Base-by-base conservation (phyloP, 2,329 filamentous ascomycete genomes). In the Lasiodiplodia sp. region DNA sequence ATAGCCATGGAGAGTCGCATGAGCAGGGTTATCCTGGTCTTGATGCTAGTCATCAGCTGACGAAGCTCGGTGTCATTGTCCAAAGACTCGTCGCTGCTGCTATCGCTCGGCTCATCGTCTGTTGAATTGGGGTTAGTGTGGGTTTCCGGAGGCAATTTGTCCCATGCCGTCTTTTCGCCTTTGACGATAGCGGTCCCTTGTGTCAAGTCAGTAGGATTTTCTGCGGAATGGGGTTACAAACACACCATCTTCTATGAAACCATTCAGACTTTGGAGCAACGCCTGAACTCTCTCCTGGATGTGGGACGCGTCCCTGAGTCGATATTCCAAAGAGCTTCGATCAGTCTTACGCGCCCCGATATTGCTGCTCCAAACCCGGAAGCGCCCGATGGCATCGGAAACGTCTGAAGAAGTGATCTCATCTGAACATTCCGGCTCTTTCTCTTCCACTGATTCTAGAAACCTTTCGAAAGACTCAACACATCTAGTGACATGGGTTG, bases 291-390 rank as follows among this genome's bases (percentile, higher is more conserved):
- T 70, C 12, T 69, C 34, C 31, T 71, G 73, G 18, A 79, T 68
- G 12, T 77, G 72, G 2, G 71, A 71, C 3, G 77, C 75, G 65
- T 79, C 76, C 57, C 77, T 73, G 3, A 79, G 71, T 21, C 75
- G 69, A 68, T 79, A 74, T 40, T 79, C 76, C 0, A 80, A 71
- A 0, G 76, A 79, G 47, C 75, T 69, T 51, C 72, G 70, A 10
- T 77, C 77, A 65, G 66, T 72, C n/a, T 73, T 71, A 65, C 79
- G 77, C 21, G 78, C 77, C 11, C 76, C 75, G 38, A 77, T 73
- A 67, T 79, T 79, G 11, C 75, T 74, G 10, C 73, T 73, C 78
- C 78, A 79, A 0, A 78, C 66, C 38, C 74, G 74, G 69, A 78
- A 77, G n/a, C 76, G 72, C 7, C 74, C 76, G 16, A 74, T 70